Evolutionary conservation across 768 basidiomycete genomes (phyloP), one percentile per base, ranked within the genome.

Genomic region (Agaricus sinodeliciosus): DNA sequence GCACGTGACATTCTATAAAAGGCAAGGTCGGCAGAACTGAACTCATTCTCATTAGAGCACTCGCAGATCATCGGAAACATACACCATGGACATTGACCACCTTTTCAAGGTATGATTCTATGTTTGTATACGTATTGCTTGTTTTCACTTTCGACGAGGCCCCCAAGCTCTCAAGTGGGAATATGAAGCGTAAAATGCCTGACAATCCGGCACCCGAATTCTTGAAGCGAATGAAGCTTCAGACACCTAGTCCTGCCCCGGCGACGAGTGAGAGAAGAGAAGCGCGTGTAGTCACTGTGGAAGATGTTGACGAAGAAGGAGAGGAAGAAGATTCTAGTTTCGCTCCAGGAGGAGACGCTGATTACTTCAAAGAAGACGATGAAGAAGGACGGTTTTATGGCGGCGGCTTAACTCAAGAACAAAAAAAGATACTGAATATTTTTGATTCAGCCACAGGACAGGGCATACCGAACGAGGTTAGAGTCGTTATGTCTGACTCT

Each of bases 391-490:
- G 93, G 9, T 94, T 95, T 69, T 95, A 85, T 62, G 96, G 96
- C 36, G 93, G 94, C 1, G 96, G 96, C 1, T 71, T 99, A 56
- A 94, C 92, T 1, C 78, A 76, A 36, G 87, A 94, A 64, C 96
- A 99, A 72, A 94, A 97, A 65, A 85, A 94, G 52, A 98, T 99
- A 36, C 64, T 99, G 53, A 92, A 90, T 58, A 94, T 99, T 55
- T 95, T 99, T 65, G 95, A 98, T 59, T 77, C 71, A 47, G 78
- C 83, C 5, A 81, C 76, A 42, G 80, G 77, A 8, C 81, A 84
- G 39, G 83, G 78, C 16, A 75, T 72, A 15, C 75, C 78, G 40
- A 85, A 85, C 49, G 85, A 87, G 55, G 91, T 90, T 68, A 63
- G 84, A 74, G 45, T 40, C 28, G 48, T 16, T 25, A 16, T 40